Evolutionary conservation across 2,329 filamentous ascomycete genomes (phyloP), one percentile per base, ranked within the genome.

Genomic region (Colletotrichum sublineola): DNA sequence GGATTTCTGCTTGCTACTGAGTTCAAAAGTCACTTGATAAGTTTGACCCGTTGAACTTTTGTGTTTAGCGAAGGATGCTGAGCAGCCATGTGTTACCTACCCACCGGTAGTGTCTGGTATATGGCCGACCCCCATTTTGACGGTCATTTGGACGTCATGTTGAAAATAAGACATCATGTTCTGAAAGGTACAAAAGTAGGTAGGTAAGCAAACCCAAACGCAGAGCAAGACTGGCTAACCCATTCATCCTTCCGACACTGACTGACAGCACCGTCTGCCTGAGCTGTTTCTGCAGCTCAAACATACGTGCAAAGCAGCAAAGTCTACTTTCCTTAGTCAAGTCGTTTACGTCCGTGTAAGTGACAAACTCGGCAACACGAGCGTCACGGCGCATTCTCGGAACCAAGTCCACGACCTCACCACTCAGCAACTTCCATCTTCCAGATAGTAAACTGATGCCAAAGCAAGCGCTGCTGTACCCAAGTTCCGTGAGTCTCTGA

Each of bases 321-420:
- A 24, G 24, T 48, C 33, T n/a, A 33, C 29, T 6, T 1, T 5
- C 36, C 18, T n/a, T 48, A 5, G 36, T 46, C 24, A 24, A 6
- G 18, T 36, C 42, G 46, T 8, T 24, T 44, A 29, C 29, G 33
- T 40, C 44, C 38, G 60, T 63, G 60, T 63, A 63, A 63, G 44
- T 52, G 60, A 38, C 14, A 33, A 46, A 24, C 44, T 33, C 33
- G 60, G 60, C 42, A 14, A 40, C 44, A 36, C 44, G 58, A 62
- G 20, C 14, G 58, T 29, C 44, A 63, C 40, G 60, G 44, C 60
- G 44, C 20, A 24, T 31, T 40, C 31, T 33, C 33, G 46, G 31
- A 8, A 24, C 20, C 57, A 18, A 5, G 2, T 18, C 11, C 15
- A 42, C n/a, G 9, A 7, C 24, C 20, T n/a, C 1, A 14, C 20